Evolutionary conservation across 495 filamentous ascomycete species (phyloP).

Genomic region (Aspergillus heteromorphus): DNA sequence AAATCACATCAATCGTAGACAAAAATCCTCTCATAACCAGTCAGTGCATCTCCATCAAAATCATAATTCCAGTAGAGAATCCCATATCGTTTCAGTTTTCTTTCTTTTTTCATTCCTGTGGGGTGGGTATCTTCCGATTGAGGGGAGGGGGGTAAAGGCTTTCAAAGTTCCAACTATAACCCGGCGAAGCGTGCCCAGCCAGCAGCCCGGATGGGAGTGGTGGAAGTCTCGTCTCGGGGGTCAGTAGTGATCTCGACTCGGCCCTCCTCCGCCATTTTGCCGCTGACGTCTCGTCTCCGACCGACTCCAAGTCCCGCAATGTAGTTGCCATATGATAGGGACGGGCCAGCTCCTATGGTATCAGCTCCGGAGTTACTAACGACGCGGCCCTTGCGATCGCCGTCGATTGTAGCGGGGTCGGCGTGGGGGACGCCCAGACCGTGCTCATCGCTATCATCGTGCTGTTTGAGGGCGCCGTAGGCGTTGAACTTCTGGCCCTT

Average conservation of each 20-base stretch:
- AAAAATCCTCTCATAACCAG: neutral
- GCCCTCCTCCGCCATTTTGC: conserved; percentile 82
- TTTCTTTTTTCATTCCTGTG: no score
- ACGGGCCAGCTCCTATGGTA: conserved; percentile 21
- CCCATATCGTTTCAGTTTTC: neutral
- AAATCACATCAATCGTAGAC: neutral
- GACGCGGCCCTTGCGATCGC: conserved; percentile 43
- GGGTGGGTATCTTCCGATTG: no score
- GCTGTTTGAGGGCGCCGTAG: conserved; percentile 35
- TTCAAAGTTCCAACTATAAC: conserved; percentile 15
- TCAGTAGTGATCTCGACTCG: conserved; percentile 38
- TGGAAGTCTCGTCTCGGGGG: conserved; percentile 8
- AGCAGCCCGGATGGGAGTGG: conserved; percentile 28
- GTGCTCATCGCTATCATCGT: conserved; percentile 28
- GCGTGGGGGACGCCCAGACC: conserved; percentile 6
- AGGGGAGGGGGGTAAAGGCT: no score
- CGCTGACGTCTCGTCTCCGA: conserved; percentile 67
- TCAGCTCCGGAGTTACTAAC: conserved; percentile 50
- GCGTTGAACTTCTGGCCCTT: conserved; percentile 29
- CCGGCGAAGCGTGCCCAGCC: conserved; percentile 47
- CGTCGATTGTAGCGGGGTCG: conserved; percentile 27
- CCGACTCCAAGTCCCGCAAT: conserved; percentile 45
- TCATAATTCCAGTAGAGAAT: neutral
- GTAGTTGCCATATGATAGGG: conserved; percentile 54
- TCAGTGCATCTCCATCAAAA: neutral